Conservation (phyloP, 495 filamentous ascomycete genomes). For the Xylaria sp. region DNA sequence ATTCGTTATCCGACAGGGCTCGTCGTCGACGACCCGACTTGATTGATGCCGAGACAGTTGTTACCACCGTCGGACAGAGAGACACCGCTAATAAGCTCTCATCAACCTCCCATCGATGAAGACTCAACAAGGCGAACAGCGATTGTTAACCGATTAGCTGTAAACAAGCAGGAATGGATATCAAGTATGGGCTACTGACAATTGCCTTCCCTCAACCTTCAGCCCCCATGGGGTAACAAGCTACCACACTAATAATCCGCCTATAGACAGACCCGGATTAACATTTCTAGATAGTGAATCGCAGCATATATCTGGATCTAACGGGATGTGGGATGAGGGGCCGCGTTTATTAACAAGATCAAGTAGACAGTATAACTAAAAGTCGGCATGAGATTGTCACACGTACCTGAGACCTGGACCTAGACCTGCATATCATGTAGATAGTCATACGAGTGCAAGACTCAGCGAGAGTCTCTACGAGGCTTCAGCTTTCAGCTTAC, state of each 20-base stretch:
- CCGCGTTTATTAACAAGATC: background rate
- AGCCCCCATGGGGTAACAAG: background rate
- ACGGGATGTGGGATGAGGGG: conserved; percentile 4
- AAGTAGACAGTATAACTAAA: background rate
- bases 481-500: too few relatives aligned
- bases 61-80: background rate
- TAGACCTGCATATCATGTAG: too few relatives aligned
- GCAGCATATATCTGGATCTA: background rate
- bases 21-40: background rate
- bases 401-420: too few relatives aligned
- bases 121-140: background rate
- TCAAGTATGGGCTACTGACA: background rate
- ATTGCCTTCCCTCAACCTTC: too few relatives aligned
- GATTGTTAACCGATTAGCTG: background rate
- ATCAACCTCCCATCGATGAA: background rate
- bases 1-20: background rate
- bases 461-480: too few relatives aligned
- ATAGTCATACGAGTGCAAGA: too few relatives aligned
- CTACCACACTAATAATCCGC: background rate
- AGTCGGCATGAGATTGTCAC: background rate
- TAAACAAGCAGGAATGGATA: background rate
- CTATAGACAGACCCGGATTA: conserved; percentile 4
- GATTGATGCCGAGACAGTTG: background rate
- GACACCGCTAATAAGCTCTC: background rate
- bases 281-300: background rate